Evolutionary conservation across 2,329 filamentous ascomycete genomes (phyloP).

Genomic region (Curvularia eragrostidis): DNA sequence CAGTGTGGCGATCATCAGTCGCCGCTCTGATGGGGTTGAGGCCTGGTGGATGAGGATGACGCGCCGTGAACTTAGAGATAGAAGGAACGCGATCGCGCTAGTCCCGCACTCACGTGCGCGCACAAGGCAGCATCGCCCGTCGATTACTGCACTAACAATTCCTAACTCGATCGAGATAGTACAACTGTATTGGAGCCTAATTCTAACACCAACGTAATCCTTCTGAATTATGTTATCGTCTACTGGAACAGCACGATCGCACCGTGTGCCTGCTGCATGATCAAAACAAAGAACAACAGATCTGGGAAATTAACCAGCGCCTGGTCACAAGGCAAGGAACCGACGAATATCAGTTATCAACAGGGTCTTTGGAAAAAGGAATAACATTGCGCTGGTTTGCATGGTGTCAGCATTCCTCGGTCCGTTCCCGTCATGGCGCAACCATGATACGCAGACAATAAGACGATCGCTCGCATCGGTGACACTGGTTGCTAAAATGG

Average conservation of each 20-base stretch:
- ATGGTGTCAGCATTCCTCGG: neutral
- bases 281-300: neutral
- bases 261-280: neutral
- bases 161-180: constrained; percentile 9
- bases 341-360: neutral
- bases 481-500: neutral
- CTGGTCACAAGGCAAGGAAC: neutral
- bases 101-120: constrained; percentile 26
- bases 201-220: neutral
- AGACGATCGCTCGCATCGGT: neutral
- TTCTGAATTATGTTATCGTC: neutral
- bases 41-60: constrained; percentile 40
- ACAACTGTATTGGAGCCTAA: neutral
- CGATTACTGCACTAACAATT: constrained; percentile 13
- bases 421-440: neutral
- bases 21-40: constrained; percentile 31
- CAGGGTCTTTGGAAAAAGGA: neutral
- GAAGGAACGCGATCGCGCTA: constrained; percentile 32
- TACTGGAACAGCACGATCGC: neutral
- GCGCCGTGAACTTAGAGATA: constrained; percentile 28
- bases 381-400: neutral
- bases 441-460: neutral
- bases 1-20: constrained; percentile 32
- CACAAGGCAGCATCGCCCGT: constrained; percentile 7
- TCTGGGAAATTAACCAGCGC: neutral